A percentile compares a stretch with the other conserved stretches of the same genome.
Evolutionary conservation across 2,329 filamentous ascomycete species (phyloP).

Genomic region (Graphilbum ipis-grandicollis): DNA sequence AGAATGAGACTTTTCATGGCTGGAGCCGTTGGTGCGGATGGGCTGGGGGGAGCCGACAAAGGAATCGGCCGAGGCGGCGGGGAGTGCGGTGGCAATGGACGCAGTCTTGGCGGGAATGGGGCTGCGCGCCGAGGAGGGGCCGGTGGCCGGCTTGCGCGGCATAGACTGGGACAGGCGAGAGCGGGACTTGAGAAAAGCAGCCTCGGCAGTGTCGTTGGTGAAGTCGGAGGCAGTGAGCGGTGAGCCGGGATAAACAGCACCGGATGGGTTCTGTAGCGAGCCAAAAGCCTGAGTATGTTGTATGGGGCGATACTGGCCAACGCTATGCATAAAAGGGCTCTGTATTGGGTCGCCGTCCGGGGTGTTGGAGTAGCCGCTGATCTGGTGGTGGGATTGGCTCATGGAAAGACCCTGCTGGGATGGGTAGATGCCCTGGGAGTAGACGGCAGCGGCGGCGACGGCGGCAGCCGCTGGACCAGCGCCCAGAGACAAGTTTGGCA

Average conservation of each 20-base stretch:
- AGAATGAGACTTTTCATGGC: conserved; percentile 70
- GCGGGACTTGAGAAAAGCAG: conserved; percentile 37
- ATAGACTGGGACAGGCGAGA: conserved; percentile 43
- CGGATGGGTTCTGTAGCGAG: conserved; percentile 32
- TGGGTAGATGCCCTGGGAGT: conserved; percentile 32
- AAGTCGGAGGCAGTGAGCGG: conserved; percentile 31
- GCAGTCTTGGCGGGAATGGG: conserved; percentile 74
- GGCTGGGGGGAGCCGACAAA: conserved; percentile 53
- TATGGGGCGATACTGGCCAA: conserved; percentile 59
- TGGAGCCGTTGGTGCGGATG: conserved; percentile 49
- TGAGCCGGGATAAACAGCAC: conserved; percentile 31
- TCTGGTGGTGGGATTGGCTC: conserved; percentile 39
- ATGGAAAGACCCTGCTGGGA: conserved; percentile 44
- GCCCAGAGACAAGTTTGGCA: conserved; percentile 36
- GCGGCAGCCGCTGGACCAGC: conserved; percentile 28
- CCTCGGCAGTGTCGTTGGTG: conserved; percentile 27
- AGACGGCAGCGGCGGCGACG: conserved; percentile 11
- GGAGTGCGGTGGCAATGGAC: conserved; percentile 52
- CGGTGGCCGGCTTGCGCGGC: conserved; percentile 56
- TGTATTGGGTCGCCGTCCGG: conserved; percentile 85
- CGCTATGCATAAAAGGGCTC: conserved; percentile 69
- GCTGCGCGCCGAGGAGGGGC: conserved; percentile 33
- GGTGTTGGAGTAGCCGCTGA: conserved; percentile 76
- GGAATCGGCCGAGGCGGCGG: conserved; percentile 49
- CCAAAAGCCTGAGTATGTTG: conserved; percentile 40